Conservation (phyloP, 805 yeast genomes). For the Maudiozyma bulderi region DNA sequence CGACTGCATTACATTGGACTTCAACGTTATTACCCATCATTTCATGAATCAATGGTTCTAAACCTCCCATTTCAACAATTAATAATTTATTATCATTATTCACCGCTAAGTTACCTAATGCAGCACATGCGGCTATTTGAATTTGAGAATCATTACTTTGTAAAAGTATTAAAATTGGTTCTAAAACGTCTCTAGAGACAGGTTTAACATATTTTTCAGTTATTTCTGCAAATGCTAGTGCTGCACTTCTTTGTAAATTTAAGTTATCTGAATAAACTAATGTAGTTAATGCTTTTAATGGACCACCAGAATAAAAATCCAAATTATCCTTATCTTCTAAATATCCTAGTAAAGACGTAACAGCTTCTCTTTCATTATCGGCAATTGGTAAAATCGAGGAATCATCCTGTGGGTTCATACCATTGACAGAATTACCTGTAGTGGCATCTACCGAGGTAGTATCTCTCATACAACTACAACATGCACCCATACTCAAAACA, state of each 20-base stretch:
- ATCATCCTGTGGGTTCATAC: constrained; percentile 22
- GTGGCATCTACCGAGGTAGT: constrained; percentile 10
- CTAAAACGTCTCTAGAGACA: constrained; percentile 83
- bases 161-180: constrained; percentile 80
- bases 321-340: constrained; percentile 66
- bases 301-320: constrained; percentile 81
- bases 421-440: constrained; percentile 2
- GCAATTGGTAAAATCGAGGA: constrained; percentile 69
- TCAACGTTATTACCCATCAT: constrained; percentile 96
- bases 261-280: constrained; percentile 90
- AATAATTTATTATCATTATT: constrained; percentile 87
- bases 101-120: constrained; percentile 95
- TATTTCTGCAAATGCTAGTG: constrained; percentile 95
- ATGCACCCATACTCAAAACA: constrained; percentile 36
- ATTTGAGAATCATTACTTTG: constrained; percentile 89
- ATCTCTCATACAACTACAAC: constrained; percentile 39
- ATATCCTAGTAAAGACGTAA: constrained; percentile 77
- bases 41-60: constrained; percentile 91
- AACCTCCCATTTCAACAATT: constrained; percentile 96
- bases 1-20: constrained; percentile 98
- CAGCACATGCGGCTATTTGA: constrained; percentile 98
- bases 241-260: constrained; percentile 93
- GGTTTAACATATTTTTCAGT: constrained; percentile 93
- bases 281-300: constrained; percentile 80
- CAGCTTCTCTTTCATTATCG: constrained; percentile 95